Evolutionary conservation across 768 basidiomycete species (phyloP).

Genomic region (Trametes gibbosa): DNA sequence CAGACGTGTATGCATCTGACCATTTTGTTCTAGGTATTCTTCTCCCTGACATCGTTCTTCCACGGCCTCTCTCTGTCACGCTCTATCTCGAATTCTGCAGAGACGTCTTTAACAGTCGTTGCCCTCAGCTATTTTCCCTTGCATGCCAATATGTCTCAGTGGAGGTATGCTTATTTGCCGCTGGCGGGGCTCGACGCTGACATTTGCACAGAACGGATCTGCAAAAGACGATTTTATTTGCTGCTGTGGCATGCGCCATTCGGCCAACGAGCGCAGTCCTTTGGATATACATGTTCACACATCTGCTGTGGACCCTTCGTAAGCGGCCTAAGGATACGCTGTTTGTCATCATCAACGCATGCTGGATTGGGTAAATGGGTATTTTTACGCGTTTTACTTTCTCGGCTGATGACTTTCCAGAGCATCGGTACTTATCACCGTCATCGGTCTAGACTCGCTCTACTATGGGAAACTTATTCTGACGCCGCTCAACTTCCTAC

Average conservation of each 20-base stretch:
- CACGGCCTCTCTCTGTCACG: slow-evolving; percentile 81
- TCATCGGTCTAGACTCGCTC: slow-evolving; percentile 53
- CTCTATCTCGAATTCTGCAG: slow-evolving; percentile 89
- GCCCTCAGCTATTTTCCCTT: slow-evolving; percentile 82
- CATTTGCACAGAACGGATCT: slow-evolving; percentile 32
- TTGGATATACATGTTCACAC: slow-evolving; percentile 70
- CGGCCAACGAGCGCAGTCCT: slow-evolving; percentile 88
- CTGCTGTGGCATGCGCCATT: slow-evolving; percentile 75
- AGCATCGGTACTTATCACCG: neutral
- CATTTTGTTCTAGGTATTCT: slow-evolving; percentile 50
- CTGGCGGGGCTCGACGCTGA: slow-evolving; percentile 17
- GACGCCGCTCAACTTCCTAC: slow-evolving; percentile 80
- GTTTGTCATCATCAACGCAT: slow-evolving; percentile 39
- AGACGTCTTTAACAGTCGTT: slow-evolving; percentile 78
- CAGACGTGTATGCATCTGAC: neutral
- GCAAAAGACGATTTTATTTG: slow-evolving; percentile 48
- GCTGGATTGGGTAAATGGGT: slow-evolving; percentile 42
- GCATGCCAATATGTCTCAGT: slow-evolving; percentile 32
- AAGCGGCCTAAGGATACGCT: slow-evolving; percentile 30
- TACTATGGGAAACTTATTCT: slow-evolving; percentile 69
- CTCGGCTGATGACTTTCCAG: slow-evolving; percentile 5
- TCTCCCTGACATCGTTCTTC: slow-evolving; percentile 87
- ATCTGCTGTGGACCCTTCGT: slow-evolving; percentile 55
- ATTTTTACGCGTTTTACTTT: neutral
- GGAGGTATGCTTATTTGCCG: slow-evolving; percentile 17